Evolutionary conservation across 2,329 filamentous ascomycete genomes (phyloP).

Genomic region (Talaromyces sp.): DNA sequence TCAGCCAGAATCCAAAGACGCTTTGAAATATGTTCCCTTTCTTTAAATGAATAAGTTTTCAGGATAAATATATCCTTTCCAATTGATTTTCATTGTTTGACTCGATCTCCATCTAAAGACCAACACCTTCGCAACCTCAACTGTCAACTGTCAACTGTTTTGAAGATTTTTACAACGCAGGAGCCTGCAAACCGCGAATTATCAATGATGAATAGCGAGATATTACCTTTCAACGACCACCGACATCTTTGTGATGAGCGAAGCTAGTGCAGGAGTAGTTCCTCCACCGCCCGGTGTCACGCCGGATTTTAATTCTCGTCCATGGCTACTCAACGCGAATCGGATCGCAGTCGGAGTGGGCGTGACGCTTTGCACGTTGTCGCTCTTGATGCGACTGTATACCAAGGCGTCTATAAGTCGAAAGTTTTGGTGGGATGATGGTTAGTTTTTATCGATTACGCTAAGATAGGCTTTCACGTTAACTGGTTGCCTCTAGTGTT

Average conservation of each 20-base stretch:
- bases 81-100: neutral
- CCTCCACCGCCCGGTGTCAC: neutral
- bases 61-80: neutral
- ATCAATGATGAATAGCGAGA: neutral
- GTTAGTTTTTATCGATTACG: neutral
- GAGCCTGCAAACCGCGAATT: neutral
- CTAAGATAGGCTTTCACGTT: neutral
- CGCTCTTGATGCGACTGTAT: neutral
- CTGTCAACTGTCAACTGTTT: neutral
- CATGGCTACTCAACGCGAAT: neutral
- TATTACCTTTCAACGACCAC: neutral
- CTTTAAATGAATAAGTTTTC: neutral
- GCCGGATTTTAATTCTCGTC: neutral
- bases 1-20: neutral
- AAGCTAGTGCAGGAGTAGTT: neutral
- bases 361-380: neutral
- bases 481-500: neutral
- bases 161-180: neutral
- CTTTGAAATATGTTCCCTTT: neutral
- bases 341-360: neutral
- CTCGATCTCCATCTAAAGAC: neutral
- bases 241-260: neutral
- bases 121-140: neutral
- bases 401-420: neutral
- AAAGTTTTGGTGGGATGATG: neutral